Conservation (phyloP, 2,329 filamentous ascomycete genomes). For the Paramyrothecium sp. region DNA sequence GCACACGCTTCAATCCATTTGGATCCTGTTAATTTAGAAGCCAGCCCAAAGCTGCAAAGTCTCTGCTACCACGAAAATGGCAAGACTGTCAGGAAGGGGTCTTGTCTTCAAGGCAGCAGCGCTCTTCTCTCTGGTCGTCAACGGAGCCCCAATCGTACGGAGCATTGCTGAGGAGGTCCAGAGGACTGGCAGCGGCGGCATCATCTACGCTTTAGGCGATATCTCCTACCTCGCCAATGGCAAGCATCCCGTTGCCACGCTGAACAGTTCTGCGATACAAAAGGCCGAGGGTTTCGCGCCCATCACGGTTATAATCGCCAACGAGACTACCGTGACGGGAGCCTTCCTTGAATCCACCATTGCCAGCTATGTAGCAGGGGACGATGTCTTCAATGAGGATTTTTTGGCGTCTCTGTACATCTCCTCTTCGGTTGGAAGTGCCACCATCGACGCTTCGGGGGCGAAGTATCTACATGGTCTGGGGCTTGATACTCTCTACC, state of each 20-base stretch:
- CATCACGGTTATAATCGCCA: background rate
- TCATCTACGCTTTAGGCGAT: background rate
- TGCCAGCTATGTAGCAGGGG: background rate
- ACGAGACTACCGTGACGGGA: background rate
- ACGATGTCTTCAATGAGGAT: background rate
- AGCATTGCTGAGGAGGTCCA: background rate
- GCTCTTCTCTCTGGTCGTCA: background rate
- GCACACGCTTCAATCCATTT: too few species aligned
- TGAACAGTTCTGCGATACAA: background rate
- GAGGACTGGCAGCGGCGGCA: background rate
- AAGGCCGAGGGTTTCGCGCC: background rate
- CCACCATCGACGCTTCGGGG: background rate
- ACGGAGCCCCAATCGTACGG: background rate
- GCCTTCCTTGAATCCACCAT: background rate
- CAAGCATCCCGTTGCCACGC: background rate
- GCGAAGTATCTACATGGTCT: background rate
- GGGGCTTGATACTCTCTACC: background rate
- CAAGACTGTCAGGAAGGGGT: too few species aligned
- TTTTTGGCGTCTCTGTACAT: background rate
- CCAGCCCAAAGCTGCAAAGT: too few species aligned
- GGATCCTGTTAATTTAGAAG: too few species aligned
- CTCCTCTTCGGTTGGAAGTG: background rate
- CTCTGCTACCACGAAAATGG: too few species aligned
- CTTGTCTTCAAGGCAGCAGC: too few species aligned
- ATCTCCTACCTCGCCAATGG: background rate